Base-by-base conservation (phyloP, 202 grass and related monocot species). In the Panicum hallii region DNA sequence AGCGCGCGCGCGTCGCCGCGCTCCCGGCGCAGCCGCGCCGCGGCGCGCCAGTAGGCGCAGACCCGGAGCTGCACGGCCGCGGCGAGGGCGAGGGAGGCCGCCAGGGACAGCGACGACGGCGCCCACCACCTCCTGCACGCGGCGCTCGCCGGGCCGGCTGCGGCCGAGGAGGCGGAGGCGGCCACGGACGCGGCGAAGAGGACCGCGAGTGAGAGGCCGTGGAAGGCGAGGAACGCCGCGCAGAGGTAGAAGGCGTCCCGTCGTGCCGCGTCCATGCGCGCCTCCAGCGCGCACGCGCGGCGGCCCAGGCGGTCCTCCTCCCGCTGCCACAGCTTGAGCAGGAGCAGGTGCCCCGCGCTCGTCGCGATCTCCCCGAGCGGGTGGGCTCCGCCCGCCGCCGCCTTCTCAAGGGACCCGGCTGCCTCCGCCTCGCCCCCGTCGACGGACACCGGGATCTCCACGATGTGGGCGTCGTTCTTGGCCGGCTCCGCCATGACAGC, bases 241-340 rank as follows among this genome's bases (percentile, higher is more conserved):
- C 85, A 95, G 80, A 98, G 85, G 84, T 86, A 92, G 93, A 95
- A 98, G 11, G 93, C 93, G 63, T 88, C 95, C 41, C 86, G 87
- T 1, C 88, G 88, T 10, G 89, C 81, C 47, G 83, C 79, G 81
- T 90, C 91, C 84, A 93, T 93, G 65, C 82, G 91, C 22, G 67
- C 63, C 78, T 98, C 93, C 65, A 98, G 83, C 67, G 90, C 87
- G 70, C 85, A 90, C 0, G 84, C 82, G 56, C 93, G 85, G 78
- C 72, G 84, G 20, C 76, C 86, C 65, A 86, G 90, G 72, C 84
- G 89, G 44, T 78, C 88, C 86, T 95, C 96, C 86, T 95, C 96
- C 26, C 91, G 90, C 87, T 96, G 93, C 89, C 93, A 93, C 63
- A 99, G 92, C 82, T 91, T 99, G 55, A 99, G 91, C 26, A 99